phyloP scores from a whole-genome alignment of 192 early-diverging fungal species.

The Coemansia sp. region DNA sequence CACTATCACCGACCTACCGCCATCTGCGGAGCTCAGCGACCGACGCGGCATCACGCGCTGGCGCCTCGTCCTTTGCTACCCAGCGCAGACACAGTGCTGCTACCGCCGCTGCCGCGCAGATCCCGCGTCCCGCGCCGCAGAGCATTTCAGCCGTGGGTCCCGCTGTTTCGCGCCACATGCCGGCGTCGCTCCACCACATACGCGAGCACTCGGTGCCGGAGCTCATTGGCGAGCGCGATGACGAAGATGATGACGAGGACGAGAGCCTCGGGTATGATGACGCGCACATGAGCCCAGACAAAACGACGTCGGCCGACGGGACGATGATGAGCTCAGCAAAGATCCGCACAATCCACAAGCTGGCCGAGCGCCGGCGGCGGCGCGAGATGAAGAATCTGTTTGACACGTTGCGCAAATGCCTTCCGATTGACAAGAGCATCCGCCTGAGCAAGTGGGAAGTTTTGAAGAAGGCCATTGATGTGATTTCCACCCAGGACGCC shows the following conservation, averaged over 20 bases:
- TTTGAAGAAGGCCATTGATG: constrained; percentile 74
- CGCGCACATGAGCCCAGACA: constrained; percentile 2
- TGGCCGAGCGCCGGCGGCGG: constrained; percentile 83
- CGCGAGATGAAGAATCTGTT: constrained; percentile 92
- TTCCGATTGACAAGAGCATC: constrained; percentile 75
- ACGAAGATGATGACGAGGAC: constrained; percentile 34
- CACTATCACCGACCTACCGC: constrained; percentile 7
- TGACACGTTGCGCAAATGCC: constrained; percentile 74
- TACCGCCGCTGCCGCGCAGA: constrained; percentile 7
- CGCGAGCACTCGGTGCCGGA: constrained; percentile 33
- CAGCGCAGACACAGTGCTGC: constrained; percentile 7
- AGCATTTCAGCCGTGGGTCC: not conserved
- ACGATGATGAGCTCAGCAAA: constrained; percentile 59
- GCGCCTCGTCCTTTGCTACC: constrained; percentile 10
- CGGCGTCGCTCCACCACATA: not conserved
- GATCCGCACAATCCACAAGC: constrained; percentile 80
- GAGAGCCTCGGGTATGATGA: constrained; percentile 29
- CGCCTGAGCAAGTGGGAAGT: constrained; percentile 92
- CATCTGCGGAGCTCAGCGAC: constrained; percentile 5
- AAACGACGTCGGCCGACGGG: constrained; percentile 11
- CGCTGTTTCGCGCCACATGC: constrained; percentile 3
- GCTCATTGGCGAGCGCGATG: constrained; percentile 20
- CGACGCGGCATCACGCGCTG: constrained; percentile 15
- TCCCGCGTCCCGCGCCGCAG: constrained; percentile 11
- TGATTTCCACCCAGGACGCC: constrained; percentile 41